phyloP scores from a whole-genome alignment of 2,329 filamentous ascomycete species.

The Aschersonia sp. region DNA sequence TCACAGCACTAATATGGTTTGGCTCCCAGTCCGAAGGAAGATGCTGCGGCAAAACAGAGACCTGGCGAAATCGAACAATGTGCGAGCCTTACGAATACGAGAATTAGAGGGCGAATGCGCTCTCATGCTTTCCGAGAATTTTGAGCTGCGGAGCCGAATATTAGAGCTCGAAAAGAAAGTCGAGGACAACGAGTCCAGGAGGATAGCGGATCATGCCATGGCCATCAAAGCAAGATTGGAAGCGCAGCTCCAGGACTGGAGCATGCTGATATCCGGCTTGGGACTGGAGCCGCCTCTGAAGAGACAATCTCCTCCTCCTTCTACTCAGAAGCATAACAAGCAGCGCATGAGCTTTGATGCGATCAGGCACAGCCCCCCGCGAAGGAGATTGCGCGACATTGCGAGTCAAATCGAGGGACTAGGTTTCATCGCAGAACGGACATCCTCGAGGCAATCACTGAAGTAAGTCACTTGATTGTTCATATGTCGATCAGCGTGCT shows the following conservation, averaged over 20 bases:
- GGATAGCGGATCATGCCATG: conserved; percentile 50
- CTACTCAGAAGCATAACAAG: conserved; percentile 23
- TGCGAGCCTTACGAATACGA: conserved; percentile 63
- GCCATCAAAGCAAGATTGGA: conserved; percentile 60
- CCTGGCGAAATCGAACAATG: conserved; percentile 65
- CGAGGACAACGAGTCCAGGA: conserved; percentile 42
- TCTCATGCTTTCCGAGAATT: conserved; percentile 64
- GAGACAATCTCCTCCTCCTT: conserved; percentile 22
- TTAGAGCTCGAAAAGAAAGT: conserved; percentile 55
- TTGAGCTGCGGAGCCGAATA: conserved; percentile 56
- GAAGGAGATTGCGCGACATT: conserved; percentile 41
- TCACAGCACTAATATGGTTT: background rate
- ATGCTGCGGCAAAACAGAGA: conserved; percentile 76
- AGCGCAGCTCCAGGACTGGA: conserved; percentile 57
- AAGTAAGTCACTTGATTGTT: conserved; percentile 34
- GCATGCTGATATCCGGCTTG: conserved; percentile 50
- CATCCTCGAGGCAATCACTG: conserved; percentile 52
- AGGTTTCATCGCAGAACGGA: conserved; percentile 50
- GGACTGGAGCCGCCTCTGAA: conserved; percentile 45
- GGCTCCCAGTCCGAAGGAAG: conserved; percentile 53
- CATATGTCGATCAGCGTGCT: background rate
- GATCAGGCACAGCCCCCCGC: conserved; percentile 31
- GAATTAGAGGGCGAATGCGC: conserved; percentile 63
- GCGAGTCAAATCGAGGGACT: conserved; percentile 36
- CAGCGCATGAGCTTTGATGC: conserved; percentile 25